Conservation (phyloP, 73 alveolate species). For the Tetrahymena thermophila region DNA sequence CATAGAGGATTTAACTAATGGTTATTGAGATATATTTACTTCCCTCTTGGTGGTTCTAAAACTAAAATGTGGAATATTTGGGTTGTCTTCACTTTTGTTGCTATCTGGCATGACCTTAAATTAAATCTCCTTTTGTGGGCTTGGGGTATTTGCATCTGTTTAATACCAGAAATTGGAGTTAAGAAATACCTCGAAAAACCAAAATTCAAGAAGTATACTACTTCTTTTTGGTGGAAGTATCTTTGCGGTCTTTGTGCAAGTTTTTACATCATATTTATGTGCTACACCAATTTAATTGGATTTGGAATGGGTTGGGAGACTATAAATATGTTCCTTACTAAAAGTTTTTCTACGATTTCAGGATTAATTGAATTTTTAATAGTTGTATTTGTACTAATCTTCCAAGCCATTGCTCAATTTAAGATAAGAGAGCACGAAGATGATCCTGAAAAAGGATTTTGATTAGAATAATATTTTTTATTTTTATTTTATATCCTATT, state of each 20-base stretch:
- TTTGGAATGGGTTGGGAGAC: slow-evolving; percentile 68
- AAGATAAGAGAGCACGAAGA: background rate
- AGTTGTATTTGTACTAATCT: background rate
- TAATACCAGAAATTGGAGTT: slow-evolving; percentile 73
- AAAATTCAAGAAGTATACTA: slow-evolving; percentile 36
- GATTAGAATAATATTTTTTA: background rate
- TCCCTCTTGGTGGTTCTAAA: slow-evolving; percentile 88
- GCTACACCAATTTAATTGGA: slow-evolving; percentile 75
- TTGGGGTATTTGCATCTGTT: slow-evolving; percentile 73
- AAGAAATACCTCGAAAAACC: slow-evolving; percentile 50
- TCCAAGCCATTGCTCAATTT: background rate
- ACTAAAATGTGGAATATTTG: slow-evolving; percentile 64
- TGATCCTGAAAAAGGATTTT: background rate
- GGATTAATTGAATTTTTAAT: background rate
- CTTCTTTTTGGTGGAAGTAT: slow-evolving; percentile 48
- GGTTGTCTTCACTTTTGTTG: slow-evolving; percentile 76
- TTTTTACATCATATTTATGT: slow-evolving; percentile 55
- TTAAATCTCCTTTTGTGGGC: slow-evolving; percentile 81
- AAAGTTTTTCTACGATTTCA: background rate
- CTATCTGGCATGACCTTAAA: slow-evolving; percentile 82
- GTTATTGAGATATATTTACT: slow-evolving; percentile 80
- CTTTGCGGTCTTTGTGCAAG: slow-evolving; percentile 56
- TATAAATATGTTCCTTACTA: slow-evolving; percentile 8
- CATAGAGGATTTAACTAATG: slow-evolving; percentile 88
- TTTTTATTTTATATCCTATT: no score